Evolutionary conservation across 2,329 filamentous ascomycete species (phyloP), one percentile per base, ranked within the genome.

Genomic region (Drechslerella coelobrocha): DNA sequence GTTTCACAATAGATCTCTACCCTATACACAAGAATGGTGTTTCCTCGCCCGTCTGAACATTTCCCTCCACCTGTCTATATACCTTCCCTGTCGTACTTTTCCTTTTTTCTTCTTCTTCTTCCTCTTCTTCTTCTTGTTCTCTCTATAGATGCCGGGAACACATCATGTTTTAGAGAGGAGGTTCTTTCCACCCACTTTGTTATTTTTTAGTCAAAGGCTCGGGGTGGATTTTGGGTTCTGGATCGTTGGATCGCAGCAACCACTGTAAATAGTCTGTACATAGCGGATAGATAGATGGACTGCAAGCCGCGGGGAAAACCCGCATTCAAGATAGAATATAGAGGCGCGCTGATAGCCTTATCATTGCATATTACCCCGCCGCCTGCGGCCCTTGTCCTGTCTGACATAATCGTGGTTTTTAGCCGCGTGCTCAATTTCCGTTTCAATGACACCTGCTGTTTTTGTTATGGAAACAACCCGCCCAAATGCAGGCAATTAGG

Each of bases 391-490:
- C n/a, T 17, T 5, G 41, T 23, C 2, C 2, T 6, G n/a, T n/a
- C n/a, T n/a, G n/a, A n/a, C n/a, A n/a, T n/a, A n/a, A n/a, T n/a
- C 41, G 41, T n/a, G n/a, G 41, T 10, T 7, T 23, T 56, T 56
- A 62, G 59, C 59, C 59, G 59, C 59, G 59, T 53, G 37, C 26
- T 31, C 6, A 6, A 27, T 31, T 37, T n/a, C 12, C n/a, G 7
- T 24, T 55, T 41, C 10, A n/a, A n/a, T 10, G 29, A 41, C 17
- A 4, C 34, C n/a, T 21, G 7, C 10, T 41, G 19, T 23, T 34
- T 54, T 68, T 68, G 63, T 51, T 68, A 56, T 61, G 51, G 65
- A 57, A 69, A 62, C 23, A 43, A 26, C 8, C 10, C 9, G 27
- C 27, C 47, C 17, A n/a, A 43, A 54, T 54, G 61, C 50, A 50